Conservation (phyloP, 257 asterid genomes). For the Avicennia marina region DNA sequence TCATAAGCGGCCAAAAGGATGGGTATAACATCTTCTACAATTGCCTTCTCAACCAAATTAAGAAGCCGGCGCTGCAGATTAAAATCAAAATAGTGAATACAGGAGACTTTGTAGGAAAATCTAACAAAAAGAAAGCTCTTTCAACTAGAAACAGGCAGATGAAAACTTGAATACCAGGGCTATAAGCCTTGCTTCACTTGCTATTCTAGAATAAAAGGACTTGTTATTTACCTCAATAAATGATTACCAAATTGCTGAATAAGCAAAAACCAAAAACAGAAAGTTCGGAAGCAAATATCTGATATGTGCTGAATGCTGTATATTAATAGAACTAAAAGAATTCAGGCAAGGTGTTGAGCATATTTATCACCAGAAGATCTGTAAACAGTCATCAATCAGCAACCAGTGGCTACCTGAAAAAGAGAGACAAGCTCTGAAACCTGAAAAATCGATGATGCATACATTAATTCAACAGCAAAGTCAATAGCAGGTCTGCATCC, state of each 20-base stretch:
- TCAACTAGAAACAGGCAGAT: neutral
- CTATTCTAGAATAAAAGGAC: neutral
- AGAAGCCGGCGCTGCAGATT: constrained; percentile 60
- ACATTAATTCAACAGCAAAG: constrained; percentile 61
- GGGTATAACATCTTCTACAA: constrained; percentile 57
- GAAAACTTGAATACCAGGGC: neutral
- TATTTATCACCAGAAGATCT: neutral
- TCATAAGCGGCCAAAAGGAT: constrained; percentile 48
- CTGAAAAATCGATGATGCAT: constrained; percentile 55
- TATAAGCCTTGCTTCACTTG: neutral
- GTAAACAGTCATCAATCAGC: neutral
- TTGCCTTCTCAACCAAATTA: constrained; percentile 50
- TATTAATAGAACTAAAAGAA: neutral
- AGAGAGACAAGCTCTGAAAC: constrained; percentile 62
- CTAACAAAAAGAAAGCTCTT: neutral
- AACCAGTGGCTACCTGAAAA: constrained; percentile 40
- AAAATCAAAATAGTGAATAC: constrained; percentile 10
- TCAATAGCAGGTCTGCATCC: constrained; percentile 60
- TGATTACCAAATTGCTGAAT: neutral
- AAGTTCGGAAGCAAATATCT: neutral
- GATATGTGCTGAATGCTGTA: neutral
- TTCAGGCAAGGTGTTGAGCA: neutral
- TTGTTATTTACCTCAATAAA: too few relatives aligned
- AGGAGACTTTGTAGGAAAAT: neutral
- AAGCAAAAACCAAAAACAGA: neutral